Conservation (phyloP, 2,329 filamentous ascomycete genomes). For the Penicillium sp. region DNA sequence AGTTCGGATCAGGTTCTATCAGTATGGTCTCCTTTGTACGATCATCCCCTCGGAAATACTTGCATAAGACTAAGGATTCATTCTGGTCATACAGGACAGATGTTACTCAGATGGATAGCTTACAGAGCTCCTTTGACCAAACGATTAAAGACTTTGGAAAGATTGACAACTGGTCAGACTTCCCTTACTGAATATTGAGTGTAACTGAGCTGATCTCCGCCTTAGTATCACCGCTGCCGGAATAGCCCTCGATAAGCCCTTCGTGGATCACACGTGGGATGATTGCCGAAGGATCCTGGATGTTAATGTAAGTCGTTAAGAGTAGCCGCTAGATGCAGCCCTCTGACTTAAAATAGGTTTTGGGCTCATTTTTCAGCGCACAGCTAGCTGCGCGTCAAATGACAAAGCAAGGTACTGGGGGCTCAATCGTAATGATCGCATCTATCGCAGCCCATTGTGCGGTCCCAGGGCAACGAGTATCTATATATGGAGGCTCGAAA, state of each 20-base stretch:
- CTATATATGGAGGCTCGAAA: slow-evolving; percentile 49
- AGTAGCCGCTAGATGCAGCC: not conserved
- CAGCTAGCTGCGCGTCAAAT: slow-evolving; percentile 46
- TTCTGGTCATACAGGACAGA: no score
- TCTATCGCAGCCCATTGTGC: slow-evolving; percentile 43
- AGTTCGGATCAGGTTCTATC: slow-evolving; percentile 2
- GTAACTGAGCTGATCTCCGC: not conserved
- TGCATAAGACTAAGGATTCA: no score
- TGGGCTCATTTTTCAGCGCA: slow-evolving; percentile 46
- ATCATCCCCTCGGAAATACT: not conserved
- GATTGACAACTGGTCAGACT: slow-evolving; percentile 21
- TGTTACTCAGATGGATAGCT: slow-evolving; percentile 1
- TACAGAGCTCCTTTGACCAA: not conserved
- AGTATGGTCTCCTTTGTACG: not conserved
- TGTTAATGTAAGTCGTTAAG: slow-evolving; percentile 39
- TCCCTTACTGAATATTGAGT: no score
- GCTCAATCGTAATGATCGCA: slow-evolving; percentile 45
- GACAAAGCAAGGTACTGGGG: slow-evolving; percentile 41
- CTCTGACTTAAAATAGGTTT: slow-evolving; percentile 30
- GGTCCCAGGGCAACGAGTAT: slow-evolving; percentile 41
- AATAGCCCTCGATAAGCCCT: slow-evolving; percentile 49
- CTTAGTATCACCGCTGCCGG: slow-evolving; percentile 28
- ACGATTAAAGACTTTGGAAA: not conserved
- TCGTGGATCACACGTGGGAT: slow-evolving; percentile 48
- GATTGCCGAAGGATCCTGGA: slow-evolving; percentile 45